Base-by-base conservation (phyloP, 257 asterid species). In the Scutellaria barbata region DNA sequence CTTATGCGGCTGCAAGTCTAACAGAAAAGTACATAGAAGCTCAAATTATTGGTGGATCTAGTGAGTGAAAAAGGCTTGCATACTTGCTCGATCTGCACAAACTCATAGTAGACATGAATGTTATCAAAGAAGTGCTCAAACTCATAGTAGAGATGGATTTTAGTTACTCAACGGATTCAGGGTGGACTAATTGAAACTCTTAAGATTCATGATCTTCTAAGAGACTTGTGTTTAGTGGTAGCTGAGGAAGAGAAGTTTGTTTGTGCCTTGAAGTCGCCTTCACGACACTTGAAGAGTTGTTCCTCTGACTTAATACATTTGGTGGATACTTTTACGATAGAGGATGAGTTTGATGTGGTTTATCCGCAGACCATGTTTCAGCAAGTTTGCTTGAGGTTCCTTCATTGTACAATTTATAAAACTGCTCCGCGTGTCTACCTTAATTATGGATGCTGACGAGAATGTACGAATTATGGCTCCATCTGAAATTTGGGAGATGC, bases 1-100 rank as follows among this genome's bases (percentile, higher is more conserved):
- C 75, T 57, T 25, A 68, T 55, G 71, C 41, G 11, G 79, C 69
- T 35, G 70, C 74, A 55, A 79, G 74, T 20, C 42, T 25, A 4
- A 54, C 74, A 22, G 25, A 22, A 1, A 22, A 22, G 25, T 22
- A 22, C 25, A 22, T 22, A 22, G 25, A 22, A 22, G 0, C 1
- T 22, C 25, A 22, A 22, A 22, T 22, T 22, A 22, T 22, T 22
- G 25, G 25, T 22, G 25, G 5, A 9, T 70, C 14, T 17, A 10
- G 9, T 9, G 59, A 50, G 59, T 58, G 3, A 6, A 11, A 1
- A 10, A 14, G 68, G 59, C 59, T 11, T 10, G 50, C 45, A 22
- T 22, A 0, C 25, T 22, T 22, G 25, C 25, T 22, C 2, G 25
- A 22, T 22, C 25, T 22, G 1, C 25, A 22, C 25, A 22, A 22